phyloP scores from a whole-genome alignment of 495 filamentous ascomycete genomes.

The Aspergillus baeticus region DNA sequence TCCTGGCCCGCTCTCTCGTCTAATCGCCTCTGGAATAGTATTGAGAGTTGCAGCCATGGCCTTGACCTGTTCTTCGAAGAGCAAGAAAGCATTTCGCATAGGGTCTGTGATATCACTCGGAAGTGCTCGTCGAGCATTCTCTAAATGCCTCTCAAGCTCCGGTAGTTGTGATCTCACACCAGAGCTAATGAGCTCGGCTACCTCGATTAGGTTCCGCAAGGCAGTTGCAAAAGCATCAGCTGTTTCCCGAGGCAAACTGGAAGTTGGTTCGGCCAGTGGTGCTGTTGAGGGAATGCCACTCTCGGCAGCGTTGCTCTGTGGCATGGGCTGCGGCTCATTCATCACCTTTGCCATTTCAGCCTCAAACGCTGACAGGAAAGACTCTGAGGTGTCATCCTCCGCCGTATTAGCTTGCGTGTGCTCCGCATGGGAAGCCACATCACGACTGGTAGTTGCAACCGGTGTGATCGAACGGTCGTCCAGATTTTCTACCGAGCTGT shows the following conservation, averaged over 20 bases:
- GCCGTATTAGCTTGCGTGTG: background rate
- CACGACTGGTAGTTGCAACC: background rate
- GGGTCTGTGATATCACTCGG: conserved; percentile 43
- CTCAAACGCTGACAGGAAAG: conserved; percentile 51
- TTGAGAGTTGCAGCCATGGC: conserved; percentile 35
- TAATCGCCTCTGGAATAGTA: conserved; percentile 30
- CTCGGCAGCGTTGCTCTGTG: conserved; percentile 14
- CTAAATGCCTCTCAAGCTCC: conserved; percentile 40
- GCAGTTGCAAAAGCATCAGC: conserved; percentile 32
- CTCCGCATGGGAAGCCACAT: conserved; percentile 2
- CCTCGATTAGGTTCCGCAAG: conserved; percentile 34
- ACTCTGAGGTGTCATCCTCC: conserved; percentile 21
- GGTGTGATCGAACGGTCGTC: conserved; percentile 1
- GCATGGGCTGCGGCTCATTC: conserved; percentile 19
- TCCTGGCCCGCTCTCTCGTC: conserved; percentile 32
- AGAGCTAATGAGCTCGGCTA: conserved; percentile 35
- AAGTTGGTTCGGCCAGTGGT: conserved; percentile 11
- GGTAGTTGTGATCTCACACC: conserved; percentile 38
- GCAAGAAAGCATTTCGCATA: conserved; percentile 39
- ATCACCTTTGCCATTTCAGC: conserved; percentile 50
- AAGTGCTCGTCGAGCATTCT: conserved; percentile 37
- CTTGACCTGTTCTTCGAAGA: conserved; percentile 43
- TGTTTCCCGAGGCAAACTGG: conserved; percentile 22
- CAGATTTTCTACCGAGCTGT: background rate
- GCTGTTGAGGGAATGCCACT: conserved; percentile 17